These are phyloP conservation scores for Penicillium sp. DNA, from an alignment of 2,329 filamentous ascomycete genomes.

Conservation along the genomic window DNA sequence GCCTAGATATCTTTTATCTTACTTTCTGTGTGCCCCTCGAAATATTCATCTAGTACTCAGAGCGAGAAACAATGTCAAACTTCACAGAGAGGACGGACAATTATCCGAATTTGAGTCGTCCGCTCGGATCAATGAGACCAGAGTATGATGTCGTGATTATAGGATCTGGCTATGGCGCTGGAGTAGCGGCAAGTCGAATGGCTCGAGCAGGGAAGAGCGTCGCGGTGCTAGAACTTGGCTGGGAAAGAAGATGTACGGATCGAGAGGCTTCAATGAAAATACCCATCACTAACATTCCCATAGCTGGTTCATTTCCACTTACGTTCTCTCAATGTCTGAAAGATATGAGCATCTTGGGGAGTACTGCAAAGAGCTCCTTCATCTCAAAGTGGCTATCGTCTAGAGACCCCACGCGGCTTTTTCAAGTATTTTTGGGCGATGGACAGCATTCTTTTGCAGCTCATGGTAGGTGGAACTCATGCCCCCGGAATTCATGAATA, in stretches of 20 bases:
- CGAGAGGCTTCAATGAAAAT: too few species aligned
- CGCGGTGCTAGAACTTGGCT: slow-evolving; percentile 64
- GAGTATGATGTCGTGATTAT: slow-evolving; percentile 66
- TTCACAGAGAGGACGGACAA: slow-evolving; percentile 1
- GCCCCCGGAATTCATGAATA: not conserved
- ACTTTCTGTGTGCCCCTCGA: not conserved
- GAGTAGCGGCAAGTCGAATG: slow-evolving; percentile 65
- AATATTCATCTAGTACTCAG: not conserved
- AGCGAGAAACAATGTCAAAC: slow-evolving; percentile 3
- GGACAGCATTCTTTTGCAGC: slow-evolving; percentile 64
- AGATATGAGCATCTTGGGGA: slow-evolving; percentile 14
- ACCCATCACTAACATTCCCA: not conserved
- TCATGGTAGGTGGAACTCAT: slow-evolving; percentile 49
- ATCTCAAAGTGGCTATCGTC: slow-evolving; percentile 4
- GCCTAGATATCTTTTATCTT: not conserved
- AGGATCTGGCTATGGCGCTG: slow-evolving; percentile 68
- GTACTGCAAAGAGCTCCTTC: not conserved
- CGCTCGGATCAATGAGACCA: slow-evolving; percentile 6
- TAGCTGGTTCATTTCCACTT: slow-evolving; percentile 16
- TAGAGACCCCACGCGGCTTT: slow-evolving; percentile 61
- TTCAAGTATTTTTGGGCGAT: slow-evolving; percentile 62
- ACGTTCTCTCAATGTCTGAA: slow-evolving; percentile 12
- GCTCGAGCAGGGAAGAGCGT: slow-evolving; percentile 61
- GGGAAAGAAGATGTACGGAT: slow-evolving; percentile 58
- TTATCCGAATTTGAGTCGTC: slow-evolving; percentile 10